Evolutionary conservation across 306 rosid genomes (phyloP).

Genomic region (Begonia masoniana): DNA sequence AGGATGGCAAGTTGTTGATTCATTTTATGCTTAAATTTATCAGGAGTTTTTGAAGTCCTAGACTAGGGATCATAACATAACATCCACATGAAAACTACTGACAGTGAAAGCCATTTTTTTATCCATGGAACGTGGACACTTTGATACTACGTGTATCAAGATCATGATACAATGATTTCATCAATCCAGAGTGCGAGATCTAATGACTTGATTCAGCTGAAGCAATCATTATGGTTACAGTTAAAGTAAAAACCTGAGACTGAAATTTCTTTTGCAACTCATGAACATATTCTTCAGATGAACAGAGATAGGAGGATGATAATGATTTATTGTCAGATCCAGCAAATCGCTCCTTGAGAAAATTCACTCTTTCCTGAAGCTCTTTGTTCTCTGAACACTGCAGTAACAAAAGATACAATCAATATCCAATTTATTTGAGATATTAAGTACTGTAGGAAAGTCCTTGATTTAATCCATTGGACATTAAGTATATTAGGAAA

Average conservation of each 20-base stretch:
- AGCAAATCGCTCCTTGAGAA: conserved; percentile 53
- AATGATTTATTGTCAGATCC: conserved; percentile 25
- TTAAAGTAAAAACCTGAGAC: conserved; percentile 47
- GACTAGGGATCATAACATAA: too few species aligned
- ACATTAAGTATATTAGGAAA: conserved; percentile 4
- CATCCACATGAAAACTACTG: too few species aligned
- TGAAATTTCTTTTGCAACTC: conserved; percentile 75
- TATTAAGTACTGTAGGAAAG: conserved; percentile 3
- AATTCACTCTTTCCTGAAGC: conserved; percentile 53
- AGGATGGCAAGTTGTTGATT: too few species aligned
- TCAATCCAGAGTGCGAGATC: too few species aligned
- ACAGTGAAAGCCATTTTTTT: too few species aligned
- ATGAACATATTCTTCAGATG: conserved; percentile 43
- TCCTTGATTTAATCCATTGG: conserved; percentile 2
- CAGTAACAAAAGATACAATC: conserved; percentile 9
- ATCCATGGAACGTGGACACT: too few species aligned
- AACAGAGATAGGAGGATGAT: conserved; percentile 24
- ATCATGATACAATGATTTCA: too few species aligned
- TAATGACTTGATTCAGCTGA: too few species aligned
- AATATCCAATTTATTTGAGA: neutral
- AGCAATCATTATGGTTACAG: conserved; percentile 5
- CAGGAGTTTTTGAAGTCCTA: too few species aligned
- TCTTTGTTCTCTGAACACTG: conserved; percentile 79
- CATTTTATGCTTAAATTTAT: too few species aligned
- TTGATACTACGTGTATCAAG: too few species aligned